Evolutionary conservation across 352 stramenopile genomes (phyloP), one percentile per base, ranked within the genome.

Genomic region (Pelagophyceae sp.): DNA sequence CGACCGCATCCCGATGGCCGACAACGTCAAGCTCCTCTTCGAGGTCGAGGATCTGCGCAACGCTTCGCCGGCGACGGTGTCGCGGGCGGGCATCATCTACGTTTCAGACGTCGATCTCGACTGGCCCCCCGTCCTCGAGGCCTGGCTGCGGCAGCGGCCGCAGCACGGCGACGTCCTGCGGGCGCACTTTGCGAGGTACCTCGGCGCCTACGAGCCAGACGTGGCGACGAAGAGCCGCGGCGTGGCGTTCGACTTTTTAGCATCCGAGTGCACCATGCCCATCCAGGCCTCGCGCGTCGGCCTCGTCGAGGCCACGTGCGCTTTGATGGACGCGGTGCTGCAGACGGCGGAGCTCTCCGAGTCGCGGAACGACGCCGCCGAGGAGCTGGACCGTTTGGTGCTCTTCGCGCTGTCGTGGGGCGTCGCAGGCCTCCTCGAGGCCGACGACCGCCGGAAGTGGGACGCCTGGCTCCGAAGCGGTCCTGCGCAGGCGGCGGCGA

Each of bases 341-440:
- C 54, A 82, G 63, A 72, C 31, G 15, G 76, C 79, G 37, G 79
- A 84, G 37, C 45, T 84, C 25, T 67, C 38, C 63, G 32, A 78
- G 72, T 65, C 51, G 38, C 17, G 32, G 35, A 58, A 78, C 23
- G 82, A 87, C 40, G 80, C 70, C 23, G 72, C 90, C 65, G 82
- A 87, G 40, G 91, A 96, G 79, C 71, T 96, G 15, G 90, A 95
- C 72, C 82, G 89, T 17, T 70, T 95, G 6, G 95, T 96, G 74
- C 79, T 90, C 32, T 96, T 94, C 72, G 79, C 90, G 17, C 76
- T 95, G 0, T 84, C 86, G 0, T 96, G 91, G 91, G 86, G 88
- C 0, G 76, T 95, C 50, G 91, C 90, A 6, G 91, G 91, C 2
- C 80, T 95, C 5, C 79, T 96, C 11, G 90, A 96, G 35, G 75